Conservation (phyloP, 352 stramenopile genomes). For the Phytophthora pisi region DNA sequence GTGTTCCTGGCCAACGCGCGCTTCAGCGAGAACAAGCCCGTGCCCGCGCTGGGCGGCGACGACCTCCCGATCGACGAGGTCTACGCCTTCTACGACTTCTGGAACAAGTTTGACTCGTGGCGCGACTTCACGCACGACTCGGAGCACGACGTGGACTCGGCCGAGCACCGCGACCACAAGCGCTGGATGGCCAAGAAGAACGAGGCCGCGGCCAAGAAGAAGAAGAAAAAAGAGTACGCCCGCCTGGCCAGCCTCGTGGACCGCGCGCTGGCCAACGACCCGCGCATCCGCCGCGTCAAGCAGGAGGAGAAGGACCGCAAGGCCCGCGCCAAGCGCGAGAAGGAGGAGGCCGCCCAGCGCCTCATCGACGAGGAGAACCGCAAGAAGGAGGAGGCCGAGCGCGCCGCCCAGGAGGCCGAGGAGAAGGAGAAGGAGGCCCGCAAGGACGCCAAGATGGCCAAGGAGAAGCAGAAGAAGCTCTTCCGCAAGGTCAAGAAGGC, state of each 20-base stretch:
- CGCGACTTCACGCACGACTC: conserved; percentile 84
- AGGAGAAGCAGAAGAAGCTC: conserved; percentile 88
- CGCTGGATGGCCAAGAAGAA: conserved; percentile 91
- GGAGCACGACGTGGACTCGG: conserved; percentile 86
- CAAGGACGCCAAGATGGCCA: conserved; percentile 75
- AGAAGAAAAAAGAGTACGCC: conserved; percentile 89
- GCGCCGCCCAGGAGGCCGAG: conserved; percentile 51
- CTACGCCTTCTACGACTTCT: conserved; percentile 91
- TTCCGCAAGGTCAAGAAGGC: conserved; percentile 87
- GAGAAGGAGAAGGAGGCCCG: conserved; percentile 72
- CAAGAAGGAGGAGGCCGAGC: conserved; percentile 65
- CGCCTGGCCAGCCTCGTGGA: conserved; percentile 83
- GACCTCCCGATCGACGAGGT: conserved; percentile 66
- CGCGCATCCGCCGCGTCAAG: conserved; percentile 82
- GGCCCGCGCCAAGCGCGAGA: conserved; percentile 68
- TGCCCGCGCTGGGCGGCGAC: conserved; percentile 73
- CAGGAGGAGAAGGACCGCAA: conserved; percentile 89
- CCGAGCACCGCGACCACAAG: conserved; percentile 87
- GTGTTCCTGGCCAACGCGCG: conserved; percentile 80
- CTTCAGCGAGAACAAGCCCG: conserved; percentile 84
- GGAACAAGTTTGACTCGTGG: conserved; percentile 89
- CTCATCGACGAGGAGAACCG: conserved; percentile 73
- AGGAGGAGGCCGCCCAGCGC: conserved; percentile 73
- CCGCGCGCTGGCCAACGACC: conserved; percentile 73
- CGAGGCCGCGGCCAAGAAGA: conserved; percentile 84